Evolutionary conservation across 2,329 filamentous ascomycete genomes (phyloP).

Genomic region (Neopestalotiopsis sp.): DNA sequence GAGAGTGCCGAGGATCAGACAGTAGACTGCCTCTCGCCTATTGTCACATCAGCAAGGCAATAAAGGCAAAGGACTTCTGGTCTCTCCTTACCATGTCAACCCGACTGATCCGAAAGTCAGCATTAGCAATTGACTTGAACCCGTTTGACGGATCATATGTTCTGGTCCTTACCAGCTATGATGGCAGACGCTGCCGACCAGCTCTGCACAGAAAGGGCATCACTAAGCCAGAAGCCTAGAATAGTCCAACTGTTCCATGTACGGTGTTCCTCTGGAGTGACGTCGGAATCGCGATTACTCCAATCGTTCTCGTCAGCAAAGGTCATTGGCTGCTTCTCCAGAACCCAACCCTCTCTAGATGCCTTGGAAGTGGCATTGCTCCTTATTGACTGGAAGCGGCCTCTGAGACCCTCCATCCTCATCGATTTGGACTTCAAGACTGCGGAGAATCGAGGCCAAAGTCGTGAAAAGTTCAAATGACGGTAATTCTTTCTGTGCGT

Average conservation of each 20-base stretch:
- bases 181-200: slow-evolving; percentile 41
- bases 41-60: slow-evolving; percentile 24
- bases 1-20: slow-evolving; percentile 62
- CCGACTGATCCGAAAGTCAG: neutral
- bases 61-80: neutral
- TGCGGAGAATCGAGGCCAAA: neutral
- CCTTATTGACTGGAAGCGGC: neutral
- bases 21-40: slow-evolving; percentile 39
- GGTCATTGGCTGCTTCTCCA: slow-evolving; percentile 52
- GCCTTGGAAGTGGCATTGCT: slow-evolving; percentile 28
- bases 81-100: neutral
- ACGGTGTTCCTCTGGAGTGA: slow-evolving; percentile 40
- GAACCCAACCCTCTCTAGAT: slow-evolving; percentile 47
- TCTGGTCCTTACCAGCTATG: slow-evolving; percentile 33
- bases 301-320: slow-evolving; percentile 51
- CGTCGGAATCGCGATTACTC: slow-evolving; percentile 42
- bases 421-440: neutral
- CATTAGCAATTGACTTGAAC: neutral
- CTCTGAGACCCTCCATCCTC: neutral
- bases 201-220: slow-evolving; percentile 40
- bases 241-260: slow-evolving; percentile 43
- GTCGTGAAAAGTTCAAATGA: neutral
- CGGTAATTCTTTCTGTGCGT: too few relatives aligned
- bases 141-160: neutral
- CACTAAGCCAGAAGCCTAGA: slow-evolving; percentile 42